These are phyloP conservation scores for Trichoderma asperelloides DNA, from an alignment of 495 filamentous ascomycete genomes.

Conservation along the genomic window DNA sequence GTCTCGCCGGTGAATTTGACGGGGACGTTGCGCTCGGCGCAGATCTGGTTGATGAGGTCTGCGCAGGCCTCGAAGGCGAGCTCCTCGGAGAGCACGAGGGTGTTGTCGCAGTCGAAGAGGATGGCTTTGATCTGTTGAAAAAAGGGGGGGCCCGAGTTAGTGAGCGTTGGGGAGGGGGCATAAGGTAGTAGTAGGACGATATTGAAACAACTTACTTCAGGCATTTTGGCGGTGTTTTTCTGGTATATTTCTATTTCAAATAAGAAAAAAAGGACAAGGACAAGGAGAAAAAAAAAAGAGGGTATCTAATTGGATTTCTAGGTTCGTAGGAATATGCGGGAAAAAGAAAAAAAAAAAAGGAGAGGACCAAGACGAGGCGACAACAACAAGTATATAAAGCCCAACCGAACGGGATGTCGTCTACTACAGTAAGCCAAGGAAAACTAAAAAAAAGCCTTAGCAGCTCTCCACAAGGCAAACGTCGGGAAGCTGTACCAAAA, in stretches of 20 bases:
- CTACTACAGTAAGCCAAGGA: no score
- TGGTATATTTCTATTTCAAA: not conserved
- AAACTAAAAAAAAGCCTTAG: not conserved
- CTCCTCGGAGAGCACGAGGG: constrained; percentile 84
- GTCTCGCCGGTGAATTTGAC: constrained; percentile 65
- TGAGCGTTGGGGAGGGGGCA: not conserved
- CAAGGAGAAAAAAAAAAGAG: not conserved
- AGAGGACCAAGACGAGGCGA: not conserved
- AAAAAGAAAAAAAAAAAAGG: not conserved
- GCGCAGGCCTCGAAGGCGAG: constrained; percentile 93
- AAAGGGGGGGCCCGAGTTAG: not conserved
- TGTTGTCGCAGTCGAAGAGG: constrained; percentile 98
- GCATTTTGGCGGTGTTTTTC: not conserved
- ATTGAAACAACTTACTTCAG: constrained; percentile 10
- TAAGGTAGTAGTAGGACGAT: not conserved
- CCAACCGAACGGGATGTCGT: no score
- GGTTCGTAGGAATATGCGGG: not conserved
- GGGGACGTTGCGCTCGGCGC: constrained; percentile 50
- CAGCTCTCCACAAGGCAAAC: not conserved
- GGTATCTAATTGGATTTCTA: not conserved
- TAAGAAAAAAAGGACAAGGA: no score
- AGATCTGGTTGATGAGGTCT: constrained; percentile 85
- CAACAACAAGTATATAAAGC: not conserved
- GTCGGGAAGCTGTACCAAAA: no score
- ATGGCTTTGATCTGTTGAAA: constrained; percentile 34